Percentiles rank a stretch among this genome's conserved stretches.
Evolutionary conservation across 805 yeast species (phyloP).

Genomic region (Alloascoidea hylecoeti): DNA sequence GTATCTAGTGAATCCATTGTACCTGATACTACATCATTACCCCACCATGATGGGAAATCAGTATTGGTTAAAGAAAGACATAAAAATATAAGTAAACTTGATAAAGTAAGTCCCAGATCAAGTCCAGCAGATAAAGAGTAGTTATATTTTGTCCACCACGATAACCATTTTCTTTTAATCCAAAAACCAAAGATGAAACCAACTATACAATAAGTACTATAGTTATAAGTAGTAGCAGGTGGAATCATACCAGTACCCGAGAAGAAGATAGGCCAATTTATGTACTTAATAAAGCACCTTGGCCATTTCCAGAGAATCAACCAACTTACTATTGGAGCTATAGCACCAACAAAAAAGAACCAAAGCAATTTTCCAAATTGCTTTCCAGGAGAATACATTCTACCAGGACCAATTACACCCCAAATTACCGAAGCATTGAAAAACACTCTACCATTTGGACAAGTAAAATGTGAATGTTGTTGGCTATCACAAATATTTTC

Average conservation of each 20-base stretch:
- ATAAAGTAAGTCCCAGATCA: no score
- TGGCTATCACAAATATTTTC: conserved; percentile 18
- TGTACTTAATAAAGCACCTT: conserved; percentile 12
- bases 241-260: conserved; percentile 27
- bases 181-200: conserved; percentile 29
- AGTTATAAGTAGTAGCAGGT: background rate
- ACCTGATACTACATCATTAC: no score
- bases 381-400: conserved; percentile 28
- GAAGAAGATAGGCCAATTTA: conserved; percentile 28
- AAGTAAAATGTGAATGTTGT: conserved; percentile 26
- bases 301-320: conserved; percentile 6
- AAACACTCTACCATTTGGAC: conserved; percentile 24
- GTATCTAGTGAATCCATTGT: no score
- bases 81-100: no score
- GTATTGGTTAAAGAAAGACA: no score
- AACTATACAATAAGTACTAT: conserved; percentile 17
- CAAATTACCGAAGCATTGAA: conserved; percentile 37
- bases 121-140: conserved; percentile 42
- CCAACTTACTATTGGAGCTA: conserved; percentile 15
- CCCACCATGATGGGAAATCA: no score
- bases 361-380: conserved; percentile 30
- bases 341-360: conserved; percentile 28
- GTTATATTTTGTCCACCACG: conserved; percentile 41
- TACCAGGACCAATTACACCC: conserved; percentile 48
- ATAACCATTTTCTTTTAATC: conserved; percentile 29